Conservation (phyloP, 768 basidiomycete genomes). For the Russula griseocarnosa region DNA sequence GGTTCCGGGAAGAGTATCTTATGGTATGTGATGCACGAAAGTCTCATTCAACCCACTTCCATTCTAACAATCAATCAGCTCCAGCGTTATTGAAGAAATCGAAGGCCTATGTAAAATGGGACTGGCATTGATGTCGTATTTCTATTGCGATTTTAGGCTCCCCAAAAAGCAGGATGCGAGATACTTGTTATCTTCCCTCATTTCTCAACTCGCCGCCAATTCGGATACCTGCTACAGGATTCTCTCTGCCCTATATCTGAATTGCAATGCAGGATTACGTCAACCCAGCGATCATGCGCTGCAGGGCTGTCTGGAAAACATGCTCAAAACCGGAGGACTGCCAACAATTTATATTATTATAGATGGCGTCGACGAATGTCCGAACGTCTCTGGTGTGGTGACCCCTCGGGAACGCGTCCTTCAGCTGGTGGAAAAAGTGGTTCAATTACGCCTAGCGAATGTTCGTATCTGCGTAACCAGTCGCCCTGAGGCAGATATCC, state of each 20-base stretch:
- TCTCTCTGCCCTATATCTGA: neutral
- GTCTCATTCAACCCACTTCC: neutral
- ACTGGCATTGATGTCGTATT: neutral
- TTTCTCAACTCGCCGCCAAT: neutral
- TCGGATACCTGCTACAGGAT: neutral
- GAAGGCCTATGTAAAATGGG: neutral
- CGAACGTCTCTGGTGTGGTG: neutral
- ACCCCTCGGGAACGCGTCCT: neutral
- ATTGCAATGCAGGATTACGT: neutral
- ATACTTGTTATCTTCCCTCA: neutral
- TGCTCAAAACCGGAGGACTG: neutral
- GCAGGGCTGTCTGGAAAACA: neutral
- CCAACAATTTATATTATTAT: constrained; percentile 3
- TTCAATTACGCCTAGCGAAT: neutral
- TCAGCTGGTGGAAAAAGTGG: neutral
- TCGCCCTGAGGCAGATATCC: constrained; percentile 2
- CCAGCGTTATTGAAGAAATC: neutral
- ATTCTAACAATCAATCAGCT: neutral
- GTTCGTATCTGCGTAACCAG: neutral
- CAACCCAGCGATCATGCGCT: neutral
- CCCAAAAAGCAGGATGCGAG: neutral
- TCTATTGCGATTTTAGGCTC: constrained; percentile 2
- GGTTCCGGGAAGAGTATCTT: no score
- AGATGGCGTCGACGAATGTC: neutral
- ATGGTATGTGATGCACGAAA: no score